Base-by-base conservation (phyloP, 2,329 filamentous ascomycete species). In the Emmonsiellopsis sp. region DNA sequence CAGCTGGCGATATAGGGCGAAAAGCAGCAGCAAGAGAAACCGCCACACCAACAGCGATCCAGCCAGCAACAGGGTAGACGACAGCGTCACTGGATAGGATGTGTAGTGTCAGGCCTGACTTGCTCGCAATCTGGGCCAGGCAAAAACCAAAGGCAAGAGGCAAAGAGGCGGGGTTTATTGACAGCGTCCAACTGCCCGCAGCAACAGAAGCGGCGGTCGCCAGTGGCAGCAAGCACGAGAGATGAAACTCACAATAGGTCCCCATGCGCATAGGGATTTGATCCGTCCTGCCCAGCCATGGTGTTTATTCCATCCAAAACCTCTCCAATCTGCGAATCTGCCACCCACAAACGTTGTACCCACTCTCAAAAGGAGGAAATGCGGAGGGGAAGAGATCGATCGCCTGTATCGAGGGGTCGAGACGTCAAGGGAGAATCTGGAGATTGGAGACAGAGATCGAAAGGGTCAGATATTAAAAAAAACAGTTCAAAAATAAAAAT, bases 181-280 rank as follows among this genome's bases (percentile, higher is more conserved):
- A 26, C 20, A 26, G 20, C 20, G 20, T 26, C 20, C 20, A 26
- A 26, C 20, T 26, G 20, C 20, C 20, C 20, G 20, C 20, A 26
- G 3, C 20, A 26, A 26, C 20, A 26, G 5, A 26, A 26, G 20
- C 20, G 20, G 20, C 20, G 20, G 20, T 26, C 20, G 20, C 20
- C 20, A 26, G 20, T 26, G 20, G 20, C 20, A 26, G 20, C 20
- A 26, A 26, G 20, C 20, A 26, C 20, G 20, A 5, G 20, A 26
- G 20, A 26, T 26, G 20, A 26, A 26, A 26, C 20, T 26, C 20
- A 26, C 20, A 81, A 69, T 67, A 81, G 68, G 62, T 82, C 80
- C 47, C 77, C 76, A 51, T 80, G 78, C 54, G 73, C 73, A 60
- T 75, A 70, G 61, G 74, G 68, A 60, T 75, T 78, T 61, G 71